A percentile compares a stretch with the other conserved stretches of the same genome.
phyloP scores from a whole-genome alignment of 2,329 filamentous ascomycete genomes.

The Alternaria alternata region DNA sequence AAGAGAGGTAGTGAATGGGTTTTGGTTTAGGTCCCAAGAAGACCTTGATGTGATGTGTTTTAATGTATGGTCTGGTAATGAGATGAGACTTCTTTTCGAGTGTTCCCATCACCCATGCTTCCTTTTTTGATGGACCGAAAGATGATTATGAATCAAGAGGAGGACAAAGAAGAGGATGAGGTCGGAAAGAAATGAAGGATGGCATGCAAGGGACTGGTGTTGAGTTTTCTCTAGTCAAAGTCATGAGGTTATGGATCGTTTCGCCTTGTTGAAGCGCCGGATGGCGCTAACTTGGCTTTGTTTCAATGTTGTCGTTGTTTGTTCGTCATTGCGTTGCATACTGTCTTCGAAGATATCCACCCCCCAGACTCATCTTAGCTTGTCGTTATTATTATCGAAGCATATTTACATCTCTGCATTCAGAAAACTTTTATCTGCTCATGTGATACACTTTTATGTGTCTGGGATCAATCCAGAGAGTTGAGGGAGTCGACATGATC shows the following conservation, averaged over 20 bases:
- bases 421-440: not conserved
- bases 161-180: not conserved
- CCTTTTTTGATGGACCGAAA: not conserved
- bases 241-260: conserved; percentile 11
- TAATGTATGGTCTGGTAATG: not conserved
- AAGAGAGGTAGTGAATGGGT: conserved; percentile 98
- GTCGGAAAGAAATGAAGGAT: not conserved
- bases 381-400: conserved; percentile 11
- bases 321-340: conserved; percentile 8
- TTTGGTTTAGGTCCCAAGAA: conserved; percentile 54
- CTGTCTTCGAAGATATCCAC: conserved; percentile 20
- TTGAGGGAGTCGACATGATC: not conserved
- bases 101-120: not conserved
- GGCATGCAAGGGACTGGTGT: not conserved
- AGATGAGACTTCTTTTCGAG: not conserved
- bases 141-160: not conserved
- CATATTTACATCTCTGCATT: not conserved
- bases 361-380: conserved; percentile 12
- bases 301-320: not conserved
- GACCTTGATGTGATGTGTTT: conserved; percentile 6
- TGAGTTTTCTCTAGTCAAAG: not conserved
- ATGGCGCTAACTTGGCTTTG: not conserved
- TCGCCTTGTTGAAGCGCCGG: not conserved
- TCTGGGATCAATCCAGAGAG: not conserved
- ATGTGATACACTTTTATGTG: not conserved